A percentile compares a stretch with the other conserved stretches of the same genome.
Conservation (phyloP, 179 eudicot species). For the Spergularia azorica region DNA sequence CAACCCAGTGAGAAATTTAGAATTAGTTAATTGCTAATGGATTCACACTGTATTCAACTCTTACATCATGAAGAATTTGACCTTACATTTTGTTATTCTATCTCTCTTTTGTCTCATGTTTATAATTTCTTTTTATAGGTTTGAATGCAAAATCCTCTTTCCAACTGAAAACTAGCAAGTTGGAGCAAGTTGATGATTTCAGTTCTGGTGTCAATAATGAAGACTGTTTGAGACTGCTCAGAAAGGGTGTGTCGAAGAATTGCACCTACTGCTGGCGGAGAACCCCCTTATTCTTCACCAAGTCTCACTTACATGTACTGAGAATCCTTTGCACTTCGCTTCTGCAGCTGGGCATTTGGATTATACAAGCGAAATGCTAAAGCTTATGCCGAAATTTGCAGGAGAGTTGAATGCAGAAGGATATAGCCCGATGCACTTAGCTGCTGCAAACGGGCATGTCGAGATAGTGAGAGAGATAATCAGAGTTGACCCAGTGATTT, state of each 20-base stretch:
- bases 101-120: neutral
- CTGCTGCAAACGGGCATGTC: constrained; percentile 34
- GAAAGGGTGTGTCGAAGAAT: constrained; percentile 27
- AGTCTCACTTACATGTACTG: constrained; percentile 17
- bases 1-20: no score
- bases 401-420: constrained; percentile 39
- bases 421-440: constrained; percentile 37
- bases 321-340: constrained; percentile 39
- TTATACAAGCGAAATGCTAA: constrained; percentile 26
- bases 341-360: constrained; percentile 35
- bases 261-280: constrained; percentile 21
- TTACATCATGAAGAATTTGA: neutral
- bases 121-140: neutral
- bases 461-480: constrained; percentile 39
- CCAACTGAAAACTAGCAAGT: neutral
- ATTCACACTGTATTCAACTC: no score
- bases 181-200: neutral
- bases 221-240: constrained; percentile 28
- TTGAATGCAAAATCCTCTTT: neutral
- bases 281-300: constrained; percentile 33
- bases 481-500: constrained; percentile 23
- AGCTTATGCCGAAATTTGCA: constrained; percentile 33
- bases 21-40: no score
- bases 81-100: neutral
- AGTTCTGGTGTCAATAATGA: constrained; percentile 15